phyloP scores from a whole-genome alignment of 306 rosid species.

The Cicer judaicum region DNA sequence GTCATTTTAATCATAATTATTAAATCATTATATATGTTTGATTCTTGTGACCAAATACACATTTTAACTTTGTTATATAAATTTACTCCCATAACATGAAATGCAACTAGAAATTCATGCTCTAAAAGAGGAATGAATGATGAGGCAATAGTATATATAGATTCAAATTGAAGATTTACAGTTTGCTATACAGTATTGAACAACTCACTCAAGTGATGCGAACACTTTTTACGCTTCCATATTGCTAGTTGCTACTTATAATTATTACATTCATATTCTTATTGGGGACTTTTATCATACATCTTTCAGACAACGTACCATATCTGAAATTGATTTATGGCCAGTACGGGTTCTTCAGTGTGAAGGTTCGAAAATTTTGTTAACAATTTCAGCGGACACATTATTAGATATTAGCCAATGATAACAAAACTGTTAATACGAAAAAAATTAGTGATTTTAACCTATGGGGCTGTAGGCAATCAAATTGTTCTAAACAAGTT shows the following conservation, averaged over 20 bases:
- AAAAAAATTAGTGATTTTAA: too few species aligned
- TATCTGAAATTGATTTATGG: slow-evolving; percentile 60
- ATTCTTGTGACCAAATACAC: too few species aligned
- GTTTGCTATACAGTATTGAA: slow-evolving; percentile 29
- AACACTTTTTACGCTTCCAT: slow-evolving; percentile 40
- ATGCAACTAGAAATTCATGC: slow-evolving; percentile 26
- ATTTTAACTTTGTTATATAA: neutral
- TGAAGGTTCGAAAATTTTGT: slow-evolving; percentile 40
- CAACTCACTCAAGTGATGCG: slow-evolving; percentile 31
- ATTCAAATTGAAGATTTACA: slow-evolving; percentile 33
- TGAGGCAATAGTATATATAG: slow-evolving; percentile 36
- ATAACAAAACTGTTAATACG: slow-evolving; percentile 1
- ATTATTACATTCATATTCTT: slow-evolving; percentile 51
- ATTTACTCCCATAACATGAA: slow-evolving; percentile 11
- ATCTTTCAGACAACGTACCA: slow-evolving; percentile 43
- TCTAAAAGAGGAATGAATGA: slow-evolving; percentile 34
- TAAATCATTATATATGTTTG: too few species aligned
- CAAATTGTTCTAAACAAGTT: slow-evolving; percentile 20
- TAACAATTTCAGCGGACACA: slow-evolving; percentile 20
- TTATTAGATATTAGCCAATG: slow-evolving; percentile 34
- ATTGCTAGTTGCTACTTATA: slow-evolving; percentile 39
- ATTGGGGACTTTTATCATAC: slow-evolving; percentile 47
- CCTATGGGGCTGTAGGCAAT: neutral
- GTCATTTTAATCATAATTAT: too few species aligned
- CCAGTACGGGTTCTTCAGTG: slow-evolving; percentile 32